Evolutionary conservation across 139 green algal species (phyloP), one percentile per base, ranked within the genome.

Genomic region (Volvox reticuliferus): DNA sequence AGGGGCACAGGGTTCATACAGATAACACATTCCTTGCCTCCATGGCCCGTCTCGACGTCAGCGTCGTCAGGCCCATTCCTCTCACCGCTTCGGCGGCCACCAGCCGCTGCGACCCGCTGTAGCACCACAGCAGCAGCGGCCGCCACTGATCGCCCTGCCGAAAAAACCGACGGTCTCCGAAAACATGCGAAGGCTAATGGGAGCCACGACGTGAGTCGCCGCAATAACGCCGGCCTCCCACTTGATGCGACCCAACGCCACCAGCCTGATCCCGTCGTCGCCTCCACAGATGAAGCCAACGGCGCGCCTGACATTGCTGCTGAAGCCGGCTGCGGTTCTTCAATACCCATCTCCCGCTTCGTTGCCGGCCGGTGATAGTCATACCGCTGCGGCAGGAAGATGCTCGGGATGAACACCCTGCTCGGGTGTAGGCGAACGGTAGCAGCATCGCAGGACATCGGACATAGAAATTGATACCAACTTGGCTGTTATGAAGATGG

Each of bases 1-100:
- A 96, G 86, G 32, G 97, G 93, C 61, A 98, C 94, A 2, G 89
- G 83, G 33, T 90, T 93, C 97, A 99, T 99, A 94, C 97, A 99
- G 79, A 99, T 99, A 32, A 98, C 97, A 89, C 97, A 99, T 84
- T 99, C 97, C 71, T 94, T 89, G 32, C 77, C 24, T 26, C 89
- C 91, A 17, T 92, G 81, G 0, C 94, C 93, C 32, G 87, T 95
- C 88, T 94, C 92, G 30, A 94, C 89, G 62, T 92, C 90, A 55
- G 71, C 88, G 2, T 65, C 55, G 71, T 79, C 91, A 26, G 44
- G 44, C 44, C 44, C 44, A 55, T 5, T 55, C 44, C 44, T 9
- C 44, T 44, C 81, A 22, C 9, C 75, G 50, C 35, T 37, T 13
- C 18, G 32, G 20, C 63, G 28, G 26, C 62, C 44, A 20, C 50